Base-by-base conservation (phyloP, 2,329 filamentous ascomycete species). In the Fusarium nematophilum region DNA sequence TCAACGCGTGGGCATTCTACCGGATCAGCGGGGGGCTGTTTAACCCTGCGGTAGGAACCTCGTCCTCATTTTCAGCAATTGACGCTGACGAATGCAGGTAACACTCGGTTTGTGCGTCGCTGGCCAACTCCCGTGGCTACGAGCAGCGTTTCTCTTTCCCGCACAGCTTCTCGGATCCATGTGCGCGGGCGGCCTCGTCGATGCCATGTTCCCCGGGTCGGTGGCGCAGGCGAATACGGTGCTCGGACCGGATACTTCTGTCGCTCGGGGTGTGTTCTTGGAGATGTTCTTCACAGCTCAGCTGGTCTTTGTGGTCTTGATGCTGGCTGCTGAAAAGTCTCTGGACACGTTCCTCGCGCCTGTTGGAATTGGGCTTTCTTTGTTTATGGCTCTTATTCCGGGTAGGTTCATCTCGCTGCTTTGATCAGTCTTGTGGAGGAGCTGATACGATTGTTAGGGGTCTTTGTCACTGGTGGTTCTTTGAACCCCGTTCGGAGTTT, bases 261-360 rank as follows among this genome's bases (percentile, higher is more conserved):
- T 81, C 14, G 76, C 76, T 0, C 84, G 83, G 42, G 86, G 86
- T 10, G 74, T 89, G 14, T 87, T 89, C 63, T 82, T 89, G 36
- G 87, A 89, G 70, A 81, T 86, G 74, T 85, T 89, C 59, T 76
- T 88, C 26, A 89, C 86, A 0, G 78, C 83, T 0, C 78, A 86
- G 60, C 74, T 89, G 9, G 80, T 87, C 6, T 80, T 89, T 42
- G 81, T 86, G 5, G 83, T 89, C 33, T 81, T 86, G 68, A 88
- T 90, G 84, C 76, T 90, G 43, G 88, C 87, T 0, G 82, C 84
- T 3, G 87, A 90, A 67, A 90, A 91, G 72, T 88, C 90, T 68
- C 85, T 85, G 34, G 85, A 86, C 3, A 91, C 88, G 0, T 90
- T 83, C 65, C 74, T 91, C 2, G 89, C 88, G 0, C 89, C 89